A percentile compares a stretch with the other conserved stretches of the same genome.
phyloP scores from a whole-genome alignment of 225 moss, liverwort and hornwort genomes.

The Physcomitrium patens region DNA sequence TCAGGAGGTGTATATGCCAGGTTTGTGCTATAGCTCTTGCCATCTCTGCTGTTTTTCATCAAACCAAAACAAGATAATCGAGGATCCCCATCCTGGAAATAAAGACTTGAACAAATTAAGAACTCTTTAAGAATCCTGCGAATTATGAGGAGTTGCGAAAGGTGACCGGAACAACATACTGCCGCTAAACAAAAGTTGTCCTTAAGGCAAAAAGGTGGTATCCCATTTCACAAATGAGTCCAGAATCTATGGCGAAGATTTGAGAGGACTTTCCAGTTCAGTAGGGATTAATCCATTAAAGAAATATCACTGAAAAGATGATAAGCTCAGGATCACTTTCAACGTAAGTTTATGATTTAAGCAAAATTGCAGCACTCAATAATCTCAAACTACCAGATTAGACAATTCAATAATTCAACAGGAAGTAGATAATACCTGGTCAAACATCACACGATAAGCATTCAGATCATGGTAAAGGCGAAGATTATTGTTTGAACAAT shows the following conservation, averaged over 20 bases:
- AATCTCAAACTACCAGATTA: background rate
- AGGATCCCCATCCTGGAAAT: slow-evolving; percentile 60
- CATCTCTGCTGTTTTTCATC: slow-evolving; percentile 72
- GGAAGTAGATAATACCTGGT: slow-evolving; percentile 33
- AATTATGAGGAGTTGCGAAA: background rate
- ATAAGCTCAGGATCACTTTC: background rate
- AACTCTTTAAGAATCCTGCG: background rate
- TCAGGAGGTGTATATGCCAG: slow-evolving; percentile 72
- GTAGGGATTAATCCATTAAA: background rate
- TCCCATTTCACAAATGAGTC: background rate
- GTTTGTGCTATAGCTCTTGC: slow-evolving; percentile 73
- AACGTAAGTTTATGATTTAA: background rate
- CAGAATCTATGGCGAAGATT: background rate
- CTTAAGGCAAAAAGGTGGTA: background rate
- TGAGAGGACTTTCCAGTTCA: background rate
- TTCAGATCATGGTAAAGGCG: slow-evolving; percentile 70
- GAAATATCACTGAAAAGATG: too few relatives aligned
- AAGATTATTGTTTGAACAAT: too few relatives aligned
- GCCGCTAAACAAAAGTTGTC: background rate
- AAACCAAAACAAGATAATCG: slow-evolving; percentile 69
- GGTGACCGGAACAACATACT: background rate
- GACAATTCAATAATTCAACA: background rate
- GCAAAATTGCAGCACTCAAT: background rate
- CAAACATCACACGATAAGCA: slow-evolving; percentile 69
- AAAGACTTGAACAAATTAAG: slow-evolving; percentile 13